Base-by-base conservation (phyloP, 1,139 yeast genomes). In the Scheffersomyces titani region DNA sequence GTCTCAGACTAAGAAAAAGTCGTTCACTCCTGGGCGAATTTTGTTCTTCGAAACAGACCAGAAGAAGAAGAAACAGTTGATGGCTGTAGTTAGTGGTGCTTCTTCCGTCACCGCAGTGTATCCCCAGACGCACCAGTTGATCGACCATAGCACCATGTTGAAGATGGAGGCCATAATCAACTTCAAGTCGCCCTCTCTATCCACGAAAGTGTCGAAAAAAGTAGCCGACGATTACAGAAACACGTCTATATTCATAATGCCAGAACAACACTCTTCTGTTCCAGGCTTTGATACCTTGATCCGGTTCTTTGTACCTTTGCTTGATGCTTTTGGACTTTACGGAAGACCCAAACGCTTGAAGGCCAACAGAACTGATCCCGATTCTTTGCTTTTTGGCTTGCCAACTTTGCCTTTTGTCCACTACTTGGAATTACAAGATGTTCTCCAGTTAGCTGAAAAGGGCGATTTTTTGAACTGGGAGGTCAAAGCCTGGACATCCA, bases 221-320 rank as follows among this genome's bases (percentile, higher is more conserved):
- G 68, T 76, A 24, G 68, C 72, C 44, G 87, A 83, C 36, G 84
- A 83, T 44, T 85, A 88, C 55, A 87, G 87, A 66, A 89, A 87
- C 54, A 89, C 97, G 1, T 84, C 92, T n/a, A 86, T 94, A 46
- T 93, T 93, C 69, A 76, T 94, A 62, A 93, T 94, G 98, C 98
- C 98, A 5, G 98, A 94, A 69, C 89, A 84, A 66, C 98, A 92
- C 71, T 88, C 93, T 47, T 88, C 97, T 13, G 97, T 94, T 48
- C 96, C 96, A 0, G 98, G 98, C 6, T 93, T 88, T 71, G 98
- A 94, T 71, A 93, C 98, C 1, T 81, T 93, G 65, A 93, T 94
- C 58, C 80, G 98, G 61, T 92, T 92, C 68, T 75, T 94, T 65
- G 81, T 94, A 5, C 98, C 98, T 0, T 76, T 91, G 22, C 78